phyloP scores from a whole-genome alignment of 169 alveolate genomes.

The Cryptosporidium viatorum region DNA sequence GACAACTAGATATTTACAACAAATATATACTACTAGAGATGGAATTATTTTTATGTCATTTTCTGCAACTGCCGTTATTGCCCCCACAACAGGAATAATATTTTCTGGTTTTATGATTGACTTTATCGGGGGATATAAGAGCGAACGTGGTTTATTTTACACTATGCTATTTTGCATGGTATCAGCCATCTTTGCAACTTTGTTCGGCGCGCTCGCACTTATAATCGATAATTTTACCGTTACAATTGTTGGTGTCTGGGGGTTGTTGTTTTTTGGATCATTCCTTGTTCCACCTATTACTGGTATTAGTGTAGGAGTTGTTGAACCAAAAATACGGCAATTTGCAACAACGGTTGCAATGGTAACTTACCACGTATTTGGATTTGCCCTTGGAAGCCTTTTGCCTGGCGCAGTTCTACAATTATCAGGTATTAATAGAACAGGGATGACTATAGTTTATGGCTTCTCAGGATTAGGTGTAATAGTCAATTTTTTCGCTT shows the following conservation, averaged over 20 bases:
- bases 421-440: conserved; percentile 58
- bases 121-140: conserved; percentile 70
- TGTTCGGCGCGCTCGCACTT: conserved; percentile 41
- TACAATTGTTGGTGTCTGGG: conserved; percentile 68
- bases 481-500: conserved; percentile 35
- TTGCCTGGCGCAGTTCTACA: conserved; percentile 68
- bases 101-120: conserved; percentile 65
- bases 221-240: conserved; percentile 35
- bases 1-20: conserved; percentile 71
- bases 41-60: conserved; percentile 73
- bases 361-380: conserved; percentile 67
- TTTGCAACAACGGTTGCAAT: conserved; percentile 72
- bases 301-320: conserved; percentile 75
- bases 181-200: conserved; percentile 39
- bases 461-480: conserved; percentile 68
- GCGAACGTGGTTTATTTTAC: conserved; percentile 30
- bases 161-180: conserved; percentile 49
- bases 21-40: conserved; percentile 50
- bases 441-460: conserved; percentile 69
- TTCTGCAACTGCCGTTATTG: conserved; percentile 63
- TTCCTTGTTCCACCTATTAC: conserved; percentile 73
- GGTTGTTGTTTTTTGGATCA: conserved; percentile 65
- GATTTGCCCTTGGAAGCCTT: conserved; percentile 73
- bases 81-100: conserved; percentile 65
- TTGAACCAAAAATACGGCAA: conserved; percentile 47